Evolutionary conservation across 2,329 filamentous ascomycete genomes (phyloP), one percentile per base, ranked within the genome.

Genomic region (Apiospora hydei): DNA sequence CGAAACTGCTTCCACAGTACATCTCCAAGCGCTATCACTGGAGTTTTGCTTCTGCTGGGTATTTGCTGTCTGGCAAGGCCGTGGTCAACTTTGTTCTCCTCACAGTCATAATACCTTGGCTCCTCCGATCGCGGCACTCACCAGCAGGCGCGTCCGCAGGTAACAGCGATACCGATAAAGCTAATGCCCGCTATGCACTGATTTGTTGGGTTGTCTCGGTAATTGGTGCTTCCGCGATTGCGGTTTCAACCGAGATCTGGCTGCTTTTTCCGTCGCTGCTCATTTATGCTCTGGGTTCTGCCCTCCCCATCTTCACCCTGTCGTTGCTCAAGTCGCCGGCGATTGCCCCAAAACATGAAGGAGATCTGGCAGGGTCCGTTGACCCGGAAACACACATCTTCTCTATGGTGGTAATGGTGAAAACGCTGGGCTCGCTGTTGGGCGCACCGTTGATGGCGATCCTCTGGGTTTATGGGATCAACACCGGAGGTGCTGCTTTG

Each of bases 361-460:
- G 74, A 38, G 74, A 21, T 71, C 75, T 16, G 66, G 24, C 47
- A 51, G 70, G 71, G 53, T 69, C 72, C 10, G 71, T 73, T 0
- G 80, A 82, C 18, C 76, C 80, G 0, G 83, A 85, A 41, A 81
- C 80, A 5, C 84, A 85, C 43, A 79, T 87, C 1, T 87, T 87
- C 71, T 85, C 86, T 2, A 82, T 87, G n/a, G 85, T 86, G 18
- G 87, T 87, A 85, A 80, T 88, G 75, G 81, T 86, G 1, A 85
- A 86, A 77, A 86, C 85, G 0, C 77, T 84, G 0, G 86, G 85
- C 4, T 85, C 85, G 8, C 79, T 88, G 13, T 71, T 87, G 0
- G 86, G 86, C 0, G 85, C 85, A 1, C 84, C 85, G 0, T 74
- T 85, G 11, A 87, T 87, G 85, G 84, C 85, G 3, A 73, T 79